These are phyloP conservation scores for Agrostemma githago DNA, from an alignment of 148 eudicot species.

Conservation along the genomic window DNA sequence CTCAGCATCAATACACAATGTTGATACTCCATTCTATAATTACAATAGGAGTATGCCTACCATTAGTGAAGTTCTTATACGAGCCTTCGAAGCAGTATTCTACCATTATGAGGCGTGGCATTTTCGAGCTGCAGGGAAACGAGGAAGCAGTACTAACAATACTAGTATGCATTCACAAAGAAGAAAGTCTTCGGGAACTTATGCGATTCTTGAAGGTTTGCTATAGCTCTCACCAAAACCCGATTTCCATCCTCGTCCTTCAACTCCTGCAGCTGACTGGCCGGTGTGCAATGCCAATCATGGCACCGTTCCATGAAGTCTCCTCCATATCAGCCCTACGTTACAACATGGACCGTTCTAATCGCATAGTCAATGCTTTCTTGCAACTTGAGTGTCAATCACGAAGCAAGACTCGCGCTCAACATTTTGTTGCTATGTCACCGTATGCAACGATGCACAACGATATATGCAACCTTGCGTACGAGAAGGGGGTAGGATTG, in stretches of 20 bases:
- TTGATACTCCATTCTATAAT: neutral
- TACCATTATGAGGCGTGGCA: neutral
- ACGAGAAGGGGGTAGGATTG: constrained; percentile 14
- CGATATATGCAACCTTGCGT: constrained; percentile 20
- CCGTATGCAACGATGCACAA: constrained; percentile 25
- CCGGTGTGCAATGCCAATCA: constrained; percentile 19
- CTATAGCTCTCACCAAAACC: neutral
- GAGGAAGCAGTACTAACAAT: neutral
- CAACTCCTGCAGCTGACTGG: constrained; percentile 24
- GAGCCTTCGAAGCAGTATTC: constrained; percentile 15
- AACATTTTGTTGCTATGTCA: constrained; percentile 21
- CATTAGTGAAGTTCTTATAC: constrained; percentile 7
- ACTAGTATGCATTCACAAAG: constrained; percentile 19
- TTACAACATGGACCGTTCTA: constrained; percentile 17
- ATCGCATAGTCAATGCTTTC: constrained; percentile 12
- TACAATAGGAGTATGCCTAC: constrained; percentile 1
- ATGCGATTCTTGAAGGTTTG: neutral
- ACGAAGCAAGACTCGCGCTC: constrained; percentile 6
- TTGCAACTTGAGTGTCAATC: constrained; percentile 12
- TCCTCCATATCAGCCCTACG: constrained; percentile 15
- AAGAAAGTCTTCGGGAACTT: neutral
- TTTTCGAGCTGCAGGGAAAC: neutral
- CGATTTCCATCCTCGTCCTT: constrained; percentile 10
- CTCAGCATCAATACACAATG: neutral
- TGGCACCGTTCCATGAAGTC: constrained; percentile 26